phyloP scores from a whole-genome alignment of 805 yeast species.

The Lipomyces sp. region DNA sequence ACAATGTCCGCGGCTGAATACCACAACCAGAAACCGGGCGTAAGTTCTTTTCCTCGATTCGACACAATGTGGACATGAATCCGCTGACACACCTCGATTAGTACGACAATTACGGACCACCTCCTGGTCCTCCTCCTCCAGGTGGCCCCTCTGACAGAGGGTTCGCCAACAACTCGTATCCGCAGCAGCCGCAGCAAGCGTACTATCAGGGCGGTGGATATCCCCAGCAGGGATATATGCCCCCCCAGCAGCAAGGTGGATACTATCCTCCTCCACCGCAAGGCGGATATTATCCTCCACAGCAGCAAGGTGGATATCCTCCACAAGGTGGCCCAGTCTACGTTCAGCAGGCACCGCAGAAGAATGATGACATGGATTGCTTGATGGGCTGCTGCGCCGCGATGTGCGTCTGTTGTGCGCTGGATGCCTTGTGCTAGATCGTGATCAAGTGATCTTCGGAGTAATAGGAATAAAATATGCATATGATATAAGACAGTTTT shows the following conservation, averaged over 20 bases:
- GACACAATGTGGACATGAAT: background rate
- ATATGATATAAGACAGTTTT: no score
- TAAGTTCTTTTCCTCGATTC: background rate
- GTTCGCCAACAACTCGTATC: conserved; percentile 16
- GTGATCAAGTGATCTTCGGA: background rate
- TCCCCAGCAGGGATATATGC: conserved; percentile 26
- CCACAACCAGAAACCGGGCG: conserved; percentile 24
- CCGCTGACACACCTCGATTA: conserved; percentile 8
- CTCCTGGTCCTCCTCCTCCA: conserved; percentile 29
- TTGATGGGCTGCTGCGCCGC: conserved; percentile 38
- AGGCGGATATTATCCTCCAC: conserved; percentile 20
- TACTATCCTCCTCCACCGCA: conserved; percentile 21
- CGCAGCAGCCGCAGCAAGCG: conserved; percentile 32
- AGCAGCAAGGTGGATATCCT: conserved; percentile 28
- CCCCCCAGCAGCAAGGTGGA: conserved; percentile 21
- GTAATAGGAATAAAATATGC: background rate
- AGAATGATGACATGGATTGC: conserved; percentile 27
- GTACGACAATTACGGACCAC: conserved; percentile 28
- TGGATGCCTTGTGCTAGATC: conserved; percentile 32
- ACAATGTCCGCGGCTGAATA: conserved; percentile 35
- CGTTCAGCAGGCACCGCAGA: conserved; percentile 31
- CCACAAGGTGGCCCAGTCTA: conserved; percentile 25
- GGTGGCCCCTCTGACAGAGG: conserved; percentile 21
- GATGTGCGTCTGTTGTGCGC: conserved; percentile 38
- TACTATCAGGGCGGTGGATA: conserved; percentile 28